These are phyloP conservation scores for Strobilomyces dryophilus DNA, from an alignment of 768 basidiomycete species.

Conservation along the genomic window DNA sequence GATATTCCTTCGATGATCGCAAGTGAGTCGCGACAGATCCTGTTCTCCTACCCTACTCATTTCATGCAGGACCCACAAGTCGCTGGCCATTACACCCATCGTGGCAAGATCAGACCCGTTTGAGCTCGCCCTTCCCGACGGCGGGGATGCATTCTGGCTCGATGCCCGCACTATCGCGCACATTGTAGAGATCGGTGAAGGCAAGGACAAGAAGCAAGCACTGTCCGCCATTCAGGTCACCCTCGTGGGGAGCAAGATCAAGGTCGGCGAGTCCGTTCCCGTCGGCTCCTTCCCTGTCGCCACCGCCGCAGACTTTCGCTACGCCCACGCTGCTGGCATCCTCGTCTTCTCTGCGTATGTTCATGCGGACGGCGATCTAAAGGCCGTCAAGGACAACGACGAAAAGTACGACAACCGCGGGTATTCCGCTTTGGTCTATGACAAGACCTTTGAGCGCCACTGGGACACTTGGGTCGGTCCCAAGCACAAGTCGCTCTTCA, in stretches of 20 bases:
- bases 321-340: constrained; percentile 46
- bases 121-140: constrained; percentile 57
- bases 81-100: constrained; percentile 58
- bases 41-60: not conserved
- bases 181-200: constrained; percentile 49
- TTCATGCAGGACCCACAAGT: constrained; percentile 61
- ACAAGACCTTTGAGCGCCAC: constrained; percentile 64
- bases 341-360: constrained; percentile 88
- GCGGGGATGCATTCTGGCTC: constrained; percentile 80
- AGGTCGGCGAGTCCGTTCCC: constrained; percentile 34
- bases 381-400: constrained; percentile 65
- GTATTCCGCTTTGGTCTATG: constrained; percentile 67
- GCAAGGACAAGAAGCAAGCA: constrained; percentile 45
- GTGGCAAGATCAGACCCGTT: constrained; percentile 46
- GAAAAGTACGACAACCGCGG: constrained; percentile 70
- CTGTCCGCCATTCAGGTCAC: constrained; percentile 59
- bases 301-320: constrained; percentile 68
- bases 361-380: constrained; percentile 70
- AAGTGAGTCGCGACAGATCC: constrained; percentile 44
- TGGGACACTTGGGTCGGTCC: constrained; percentile 77
- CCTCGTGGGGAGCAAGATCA: constrained; percentile 35
- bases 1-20: constrained; percentile 69
- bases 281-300: constrained; percentile 68
- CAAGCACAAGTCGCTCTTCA: constrained; percentile 71
- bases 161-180: constrained; percentile 66